Conservation (phyloP, 805 yeast species). For the Deakozyma indianensis region DNA sequence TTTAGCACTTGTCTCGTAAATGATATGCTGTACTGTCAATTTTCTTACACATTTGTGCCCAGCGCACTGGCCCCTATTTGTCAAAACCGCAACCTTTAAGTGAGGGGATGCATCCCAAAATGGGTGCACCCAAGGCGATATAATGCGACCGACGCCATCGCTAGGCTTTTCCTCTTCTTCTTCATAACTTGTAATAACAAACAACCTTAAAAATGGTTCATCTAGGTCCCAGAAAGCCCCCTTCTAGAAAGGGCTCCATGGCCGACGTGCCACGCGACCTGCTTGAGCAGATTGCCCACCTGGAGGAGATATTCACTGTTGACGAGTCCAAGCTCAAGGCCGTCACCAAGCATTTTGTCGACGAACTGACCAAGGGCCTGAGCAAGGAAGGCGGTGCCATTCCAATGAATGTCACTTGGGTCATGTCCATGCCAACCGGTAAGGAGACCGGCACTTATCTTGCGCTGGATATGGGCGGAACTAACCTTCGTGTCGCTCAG, state of each 20-base stretch:
- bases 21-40: no score
- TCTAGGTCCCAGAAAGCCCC: conserved; percentile 74
- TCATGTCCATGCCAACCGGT: conserved; percentile 85
- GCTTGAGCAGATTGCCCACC: conserved; percentile 38
- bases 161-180: no score
- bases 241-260: conserved; percentile 58
- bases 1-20: no score
- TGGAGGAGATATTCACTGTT: conserved; percentile 52
- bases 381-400: conserved; percentile 55
- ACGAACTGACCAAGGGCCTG: conserved; percentile 72
- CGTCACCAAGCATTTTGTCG: conserved; percentile 61
- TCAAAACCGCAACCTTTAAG: no score
- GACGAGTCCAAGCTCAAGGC: conserved; percentile 42
- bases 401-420: conserved; percentile 98
- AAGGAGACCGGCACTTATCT: conserved; percentile 76
- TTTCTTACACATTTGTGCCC: no score
- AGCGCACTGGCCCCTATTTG: no score
- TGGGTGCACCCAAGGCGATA: no score
- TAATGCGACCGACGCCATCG: no score
- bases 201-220: conserved; percentile 53
- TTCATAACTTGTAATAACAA: no score
- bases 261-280: conserved; percentile 54
- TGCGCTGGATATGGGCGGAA: conserved; percentile 96
- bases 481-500: conserved; percentile 85
- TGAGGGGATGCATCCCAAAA: no score